Percentiles rank a stretch among this genome's conserved stretches.
phyloP scores from a whole-genome alignment of 306 rosid genomes.

The Ammopiptanthus mongolicus region DNA sequence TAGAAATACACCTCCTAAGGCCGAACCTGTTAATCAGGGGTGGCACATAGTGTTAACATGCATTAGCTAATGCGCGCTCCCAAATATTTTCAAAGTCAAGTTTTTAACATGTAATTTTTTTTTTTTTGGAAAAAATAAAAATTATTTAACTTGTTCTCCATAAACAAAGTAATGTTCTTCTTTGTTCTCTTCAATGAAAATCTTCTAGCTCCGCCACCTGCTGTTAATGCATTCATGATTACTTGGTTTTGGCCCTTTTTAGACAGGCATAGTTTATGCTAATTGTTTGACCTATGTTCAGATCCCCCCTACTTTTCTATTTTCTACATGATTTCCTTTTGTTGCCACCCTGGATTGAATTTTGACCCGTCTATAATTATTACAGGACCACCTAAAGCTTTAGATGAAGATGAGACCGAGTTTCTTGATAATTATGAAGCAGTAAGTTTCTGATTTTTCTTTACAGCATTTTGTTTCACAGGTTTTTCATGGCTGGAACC shows the following conservation, averaged over 20 bases:
- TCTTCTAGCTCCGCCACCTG: background rate
- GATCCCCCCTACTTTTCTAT: background rate
- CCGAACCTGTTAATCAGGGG: background rate
- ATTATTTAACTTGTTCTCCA: too few species aligned
- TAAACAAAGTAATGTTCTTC: too few species aligned
- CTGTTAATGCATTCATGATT: background rate
- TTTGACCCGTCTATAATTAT: conserved; percentile 4
- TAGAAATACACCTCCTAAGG: background rate
- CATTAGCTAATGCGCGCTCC: too few species aligned
- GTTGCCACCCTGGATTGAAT: conserved; percentile 1
- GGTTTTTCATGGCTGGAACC: background rate
- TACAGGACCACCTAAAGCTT: conserved; percentile 93
- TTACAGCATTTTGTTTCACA: background rate
- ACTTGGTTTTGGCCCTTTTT: background rate
- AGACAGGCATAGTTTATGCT: conserved; percentile 1
- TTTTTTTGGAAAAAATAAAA: too few species aligned
- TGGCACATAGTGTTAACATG: too few species aligned
- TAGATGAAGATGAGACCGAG: conserved; percentile 93
- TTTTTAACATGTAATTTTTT: too few species aligned
- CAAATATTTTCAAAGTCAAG: too few species aligned
- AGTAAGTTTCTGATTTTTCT: conserved; percentile 35
- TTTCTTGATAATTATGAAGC: conserved; percentile 73
- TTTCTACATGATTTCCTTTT: background rate
- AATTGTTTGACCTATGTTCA: background rate
- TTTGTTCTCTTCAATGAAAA: too few species aligned